Evolutionary conservation across 2,329 filamentous ascomycete species (phyloP), one percentile per base, ranked within the genome.

Genomic region (Botrytis sinoallii): DNA sequence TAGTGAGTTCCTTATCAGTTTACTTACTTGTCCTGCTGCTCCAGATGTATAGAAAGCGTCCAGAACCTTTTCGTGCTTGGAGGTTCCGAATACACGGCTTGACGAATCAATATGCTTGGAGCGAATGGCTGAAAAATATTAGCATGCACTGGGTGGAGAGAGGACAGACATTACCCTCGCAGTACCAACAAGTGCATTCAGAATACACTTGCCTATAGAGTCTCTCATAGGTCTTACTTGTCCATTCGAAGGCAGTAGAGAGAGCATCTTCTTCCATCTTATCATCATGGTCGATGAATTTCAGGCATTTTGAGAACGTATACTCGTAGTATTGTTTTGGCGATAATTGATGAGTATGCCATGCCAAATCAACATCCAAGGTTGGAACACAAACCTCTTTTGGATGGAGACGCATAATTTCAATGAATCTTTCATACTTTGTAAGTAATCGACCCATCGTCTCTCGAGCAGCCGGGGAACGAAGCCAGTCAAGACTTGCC

Each of bases 131-230:
- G 71, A n/a, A 35, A 52, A 22, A 60, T 59, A 9, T 75, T 70
- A 73, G 61, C 38, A 20, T 59, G 16, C 16, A n/a, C 29, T 55
- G 12, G 32, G 9, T 7, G 6, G 20, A 32, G 16, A 70, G 32
- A 59, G 64, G 42, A 60, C 38, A 48, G 44, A 3, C 80, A 77
- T 57, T 73, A 83, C 84, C 87, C 82, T 96, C 93, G 82, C 93
- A 97, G 81, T 95, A 94, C 92, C 92, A 95, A 81, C 93, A 95
- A 0, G 89, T 92, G 78, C 93, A 95, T 81, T 92, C 91, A 1
- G 88, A 91, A 80, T 95, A 97, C 7, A 93, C 87, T 69, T 91
- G 87, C 25, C 84, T 83, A 77, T 88, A 94, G 22, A 84, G 81
- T 42, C 88, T 88, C 77, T 93, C 88, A 80, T 95, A 97, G 1